These are phyloP conservation scores for Tolypocladium paradoxum DNA, from an alignment of 2,329 filamentous ascomycete species.

Conservation along the genomic window DNA sequence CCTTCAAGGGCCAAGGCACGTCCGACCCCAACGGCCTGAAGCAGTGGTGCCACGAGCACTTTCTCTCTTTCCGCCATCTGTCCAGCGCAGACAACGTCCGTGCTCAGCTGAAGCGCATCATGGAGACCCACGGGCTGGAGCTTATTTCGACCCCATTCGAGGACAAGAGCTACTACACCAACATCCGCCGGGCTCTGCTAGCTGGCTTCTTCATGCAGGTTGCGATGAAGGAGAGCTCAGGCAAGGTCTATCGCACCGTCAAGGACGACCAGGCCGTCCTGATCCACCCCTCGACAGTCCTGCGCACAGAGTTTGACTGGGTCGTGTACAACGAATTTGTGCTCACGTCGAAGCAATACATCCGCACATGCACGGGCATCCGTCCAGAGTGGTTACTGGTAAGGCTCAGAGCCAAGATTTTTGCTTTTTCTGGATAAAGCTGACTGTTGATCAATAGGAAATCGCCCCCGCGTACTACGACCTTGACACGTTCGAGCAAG, in stretches of 20 bases:
- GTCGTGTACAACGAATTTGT: conserved; percentile 98
- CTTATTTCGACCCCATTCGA: conserved; percentile 83
- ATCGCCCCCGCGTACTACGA: conserved; percentile 93
- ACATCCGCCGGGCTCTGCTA: conserved; percentile 86
- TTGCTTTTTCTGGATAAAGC: neutral
- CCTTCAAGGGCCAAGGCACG: conserved; percentile 67
- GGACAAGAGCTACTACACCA: conserved; percentile 96
- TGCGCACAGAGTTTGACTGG: conserved; percentile 87
- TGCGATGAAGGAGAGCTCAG: conserved; percentile 79
- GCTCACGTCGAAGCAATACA: conserved; percentile 95
- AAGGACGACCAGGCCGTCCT: conserved; percentile 94
- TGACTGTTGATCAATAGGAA: conserved; percentile 43
- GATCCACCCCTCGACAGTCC: conserved; percentile 84
- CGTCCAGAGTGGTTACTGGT: conserved; percentile 91
- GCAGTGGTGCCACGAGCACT: conserved; percentile 96
- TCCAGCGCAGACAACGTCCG: conserved; percentile 92
- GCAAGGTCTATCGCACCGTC: conserved; percentile 88
- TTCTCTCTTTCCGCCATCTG: conserved; percentile 78
- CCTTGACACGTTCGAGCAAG: conserved; percentile 68
- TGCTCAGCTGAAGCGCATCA: conserved; percentile 83
- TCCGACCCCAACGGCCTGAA: conserved; percentile 57
- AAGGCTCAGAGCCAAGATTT: conserved; percentile 22
- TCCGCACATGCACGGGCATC: conserved; percentile 84
- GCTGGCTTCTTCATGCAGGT: conserved; percentile 99
- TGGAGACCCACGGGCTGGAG: conserved; percentile 84